Evolutionary conservation across 73 alveolate genomes (phyloP), one percentile per base, ranked within the genome.

Genomic region (Paramecium sonneborni): DNA sequence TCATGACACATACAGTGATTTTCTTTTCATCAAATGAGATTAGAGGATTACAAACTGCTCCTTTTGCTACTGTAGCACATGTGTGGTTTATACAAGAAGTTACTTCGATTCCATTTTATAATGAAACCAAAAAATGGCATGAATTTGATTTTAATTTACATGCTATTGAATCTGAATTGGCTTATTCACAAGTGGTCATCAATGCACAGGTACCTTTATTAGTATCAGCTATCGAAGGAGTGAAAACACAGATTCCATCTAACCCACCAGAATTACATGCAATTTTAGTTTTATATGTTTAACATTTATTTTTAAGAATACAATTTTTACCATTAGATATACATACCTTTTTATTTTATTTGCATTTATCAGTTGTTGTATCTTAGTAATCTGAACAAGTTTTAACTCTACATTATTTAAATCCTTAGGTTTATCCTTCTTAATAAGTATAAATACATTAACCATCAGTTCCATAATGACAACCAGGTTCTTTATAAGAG

Each of bases 281-380:
- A 24, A 24, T 34, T 23, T 41, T 39, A 5, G 76, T 79, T 38
- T 32, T 43, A 44, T 79, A 79, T 41, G 90, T 43, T 38, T 57
- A n/a, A 21, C 90, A 79, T 24, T 23, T 38, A 26, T 26, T 24
- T 44, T 79, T 79, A 2, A 62, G 5, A n/a, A 79, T 38, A 79
- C 90, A 79, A n/a, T n/a, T 18, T 3, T 28, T 79, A 9, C 90
- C 90, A 79, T 79, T 44, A 8, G 90, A 79, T n/a, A 79, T 44
- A 26, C 90, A 79, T 12, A 3, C 32, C n/a, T 32, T 21, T 35
- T 35, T 32, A 72, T 32, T 15, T 72, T 20, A 35, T n/a, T 72
- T 34, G 15, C 86, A 72, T 12, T 6, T 5, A 5, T 32, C 69
- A 10, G 90, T 79, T 20, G 90, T 79, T n/a, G 44, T 23, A 23